A percentile compares a stretch with the other conserved stretches of the same genome.
These are phyloP conservation scores for Phytopythium helicoides DNA, from an alignment of 352 stramenopile genomes.

Conservation along the genomic window DNA sequence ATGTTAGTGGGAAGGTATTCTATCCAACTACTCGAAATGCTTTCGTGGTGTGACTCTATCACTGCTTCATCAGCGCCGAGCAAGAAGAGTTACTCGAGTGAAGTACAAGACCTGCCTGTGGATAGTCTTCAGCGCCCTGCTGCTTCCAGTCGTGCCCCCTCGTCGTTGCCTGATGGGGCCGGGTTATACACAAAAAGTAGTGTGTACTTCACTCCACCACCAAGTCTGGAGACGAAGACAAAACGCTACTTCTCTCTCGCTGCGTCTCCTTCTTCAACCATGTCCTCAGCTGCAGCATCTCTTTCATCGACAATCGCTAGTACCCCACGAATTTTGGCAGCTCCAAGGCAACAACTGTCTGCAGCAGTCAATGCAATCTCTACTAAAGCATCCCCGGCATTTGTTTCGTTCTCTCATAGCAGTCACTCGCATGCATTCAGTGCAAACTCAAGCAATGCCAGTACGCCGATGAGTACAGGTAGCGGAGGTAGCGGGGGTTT, in stretches of 20 bases:
- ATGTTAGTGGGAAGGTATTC: conserved; percentile 53
- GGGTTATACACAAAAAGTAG: conserved; percentile 51
- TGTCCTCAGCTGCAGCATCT: conserved; percentile 72
- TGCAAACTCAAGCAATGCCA: conserved; percentile 2
- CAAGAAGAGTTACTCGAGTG: background rate
- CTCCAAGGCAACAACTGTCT: conserved; percentile 72
- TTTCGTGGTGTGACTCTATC: conserved; percentile 61
- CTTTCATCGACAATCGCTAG: conserved; percentile 72
- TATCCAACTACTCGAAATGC: conserved; percentile 61
- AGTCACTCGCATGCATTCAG: conserved; percentile 5
- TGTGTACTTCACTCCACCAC: conserved; percentile 60
- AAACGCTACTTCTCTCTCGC: conserved; percentile 64
- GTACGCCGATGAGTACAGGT: conserved; percentile 2
- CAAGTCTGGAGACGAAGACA: conserved; percentile 60
- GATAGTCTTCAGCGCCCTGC: conserved; percentile 38
- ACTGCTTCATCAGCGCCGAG: conserved; percentile 5
- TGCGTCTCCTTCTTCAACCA: conserved; percentile 54
- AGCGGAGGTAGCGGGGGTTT: background rate
- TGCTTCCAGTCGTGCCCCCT: conserved; percentile 1
- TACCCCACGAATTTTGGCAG: conserved; percentile 65
- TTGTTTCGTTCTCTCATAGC: conserved; percentile 48
- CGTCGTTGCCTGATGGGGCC: conserved; percentile 8
- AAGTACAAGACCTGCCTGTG: conserved; percentile 9
- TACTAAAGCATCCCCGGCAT: conserved; percentile 68
- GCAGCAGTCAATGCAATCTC: conserved; percentile 76